Conservation (phyloP, 768 basidiomycete genomes). For the Pleurotus ostreatus region DNA sequence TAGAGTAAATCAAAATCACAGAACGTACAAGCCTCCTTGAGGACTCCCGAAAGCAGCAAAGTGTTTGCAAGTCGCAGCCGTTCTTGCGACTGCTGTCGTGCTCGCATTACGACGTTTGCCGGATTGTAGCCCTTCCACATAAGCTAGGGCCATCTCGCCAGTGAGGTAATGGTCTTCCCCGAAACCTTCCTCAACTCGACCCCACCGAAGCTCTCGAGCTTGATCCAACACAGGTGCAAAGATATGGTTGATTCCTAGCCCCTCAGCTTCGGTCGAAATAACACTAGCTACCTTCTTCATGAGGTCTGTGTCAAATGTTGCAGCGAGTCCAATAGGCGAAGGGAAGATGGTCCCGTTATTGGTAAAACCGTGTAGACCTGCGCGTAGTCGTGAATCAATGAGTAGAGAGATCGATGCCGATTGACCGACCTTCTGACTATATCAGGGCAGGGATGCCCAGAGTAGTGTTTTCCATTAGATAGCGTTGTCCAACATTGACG, state of each 20-base stretch:
- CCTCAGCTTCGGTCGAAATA: constrained; percentile 59
- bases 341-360: constrained; percentile 71
- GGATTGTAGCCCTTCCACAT: constrained; percentile 56
- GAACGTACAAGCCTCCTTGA: constrained; percentile 59
- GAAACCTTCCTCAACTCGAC: constrained; percentile 64
- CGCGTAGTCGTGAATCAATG: constrained; percentile 4
- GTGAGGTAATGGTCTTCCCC: constrained; percentile 64
- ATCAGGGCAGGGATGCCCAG: constrained; percentile 67
- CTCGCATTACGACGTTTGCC: constrained; percentile 54
- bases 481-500: constrained; percentile 53
- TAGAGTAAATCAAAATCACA: background rate
- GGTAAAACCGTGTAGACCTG: constrained; percentile 67
- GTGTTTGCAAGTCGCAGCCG: constrained; percentile 72
- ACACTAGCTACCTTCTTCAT: constrained; percentile 46
- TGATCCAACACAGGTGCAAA: constrained; percentile 70
- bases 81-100: constrained; percentile 49
- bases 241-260: constrained; percentile 55
- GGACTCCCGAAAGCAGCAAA: constrained; percentile 69
- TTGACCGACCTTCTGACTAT: constrained; percentile 47
- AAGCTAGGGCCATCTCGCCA: constrained; percentile 59
- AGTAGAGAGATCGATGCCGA: background rate
- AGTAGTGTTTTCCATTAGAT: constrained; percentile 68
- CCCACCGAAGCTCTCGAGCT: constrained; percentile 64
- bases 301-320: constrained; percentile 55
- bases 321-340: constrained; percentile 61